A percentile compares a stretch with the other conserved stretches of the same genome.
Conservation (phyloP, 2,329 filamentous ascomycete genomes). For the Ascochyta lentis region DNA sequence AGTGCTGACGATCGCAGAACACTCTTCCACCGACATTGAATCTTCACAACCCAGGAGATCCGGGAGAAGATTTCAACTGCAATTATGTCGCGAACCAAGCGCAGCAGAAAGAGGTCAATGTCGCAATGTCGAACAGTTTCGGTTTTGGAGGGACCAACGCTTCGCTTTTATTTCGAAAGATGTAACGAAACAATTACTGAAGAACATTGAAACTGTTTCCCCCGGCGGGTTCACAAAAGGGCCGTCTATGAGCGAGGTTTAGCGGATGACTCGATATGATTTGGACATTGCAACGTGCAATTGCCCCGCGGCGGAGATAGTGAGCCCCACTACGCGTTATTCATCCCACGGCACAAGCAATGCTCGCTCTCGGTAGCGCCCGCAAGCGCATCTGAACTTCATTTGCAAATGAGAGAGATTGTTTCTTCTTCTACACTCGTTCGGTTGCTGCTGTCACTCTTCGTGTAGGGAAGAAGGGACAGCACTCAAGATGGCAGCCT, state of each 20-base stretch:
- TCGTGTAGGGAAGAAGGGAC: background rate
- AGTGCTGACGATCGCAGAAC: slow-evolving; percentile 60
- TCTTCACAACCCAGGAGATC: slow-evolving; percentile 65
- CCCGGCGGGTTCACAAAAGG: too few relatives aligned
- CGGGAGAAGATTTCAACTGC: slow-evolving; percentile 72
- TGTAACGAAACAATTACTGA: slow-evolving; percentile 25
- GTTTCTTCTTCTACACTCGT: background rate
- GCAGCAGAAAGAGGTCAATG: slow-evolving; percentile 73
- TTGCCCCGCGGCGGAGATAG: slow-evolving; percentile 24
- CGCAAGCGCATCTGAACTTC: slow-evolving; percentile 1
- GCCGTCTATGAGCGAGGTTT: background rate
- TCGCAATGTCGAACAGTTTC: slow-evolving; percentile 92
- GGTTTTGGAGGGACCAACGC: slow-evolving; percentile 98
- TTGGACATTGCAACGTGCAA: slow-evolving; percentile 23
- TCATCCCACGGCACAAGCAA: slow-evolving; percentile 22
- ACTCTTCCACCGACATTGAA: slow-evolving; percentile 87
- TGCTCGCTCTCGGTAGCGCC: slow-evolving; percentile 9
- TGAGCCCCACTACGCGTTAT: slow-evolving; percentile 20
- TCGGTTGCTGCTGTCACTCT: background rate
- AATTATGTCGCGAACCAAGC: slow-evolving; percentile 81
- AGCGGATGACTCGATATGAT: slow-evolving; percentile 14
- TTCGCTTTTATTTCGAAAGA: slow-evolving; percentile 75
- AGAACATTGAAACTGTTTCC: background rate
- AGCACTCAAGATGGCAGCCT: background rate
- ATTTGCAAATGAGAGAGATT: background rate